Evolutionary conservation across 768 basidiomycete species (phyloP).

Genomic region (Pleurotus ostreatus): DNA sequence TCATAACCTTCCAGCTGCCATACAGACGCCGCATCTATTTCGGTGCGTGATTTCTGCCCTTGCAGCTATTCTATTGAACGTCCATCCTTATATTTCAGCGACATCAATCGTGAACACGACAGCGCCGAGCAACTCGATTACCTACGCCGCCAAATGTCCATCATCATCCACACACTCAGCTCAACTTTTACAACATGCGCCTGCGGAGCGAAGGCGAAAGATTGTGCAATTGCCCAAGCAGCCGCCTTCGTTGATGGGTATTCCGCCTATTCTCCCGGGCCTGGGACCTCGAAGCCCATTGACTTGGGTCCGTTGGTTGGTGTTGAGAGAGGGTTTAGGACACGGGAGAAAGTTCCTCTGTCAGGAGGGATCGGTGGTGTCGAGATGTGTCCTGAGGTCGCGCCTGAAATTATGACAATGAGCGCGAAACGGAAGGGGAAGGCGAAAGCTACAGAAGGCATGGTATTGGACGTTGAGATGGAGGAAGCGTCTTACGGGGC

Average conservation of each 20-base stretch:
- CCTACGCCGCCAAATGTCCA: slow-evolving; percentile 61
- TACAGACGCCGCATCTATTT: slow-evolving; percentile 53
- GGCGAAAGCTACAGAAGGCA: slow-evolving; percentile 14
- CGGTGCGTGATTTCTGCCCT: slow-evolving; percentile 39
- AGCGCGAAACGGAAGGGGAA: slow-evolving; percentile 24
- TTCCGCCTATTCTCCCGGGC: not conserved
- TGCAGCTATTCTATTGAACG: slow-evolving; percentile 6
- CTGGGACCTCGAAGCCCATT: not conserved
- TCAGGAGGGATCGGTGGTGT: slow-evolving; percentile 64
- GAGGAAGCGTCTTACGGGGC: not conserved
- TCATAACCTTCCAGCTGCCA: slow-evolving; percentile 68
- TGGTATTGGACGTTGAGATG: not conserved
- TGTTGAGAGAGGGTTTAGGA: slow-evolving; percentile 54
- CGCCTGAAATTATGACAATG: slow-evolving; percentile 9
- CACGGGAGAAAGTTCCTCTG: slow-evolving; percentile 49
- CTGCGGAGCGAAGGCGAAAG: slow-evolving; percentile 56
- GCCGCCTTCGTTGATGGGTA: slow-evolving; percentile 49
- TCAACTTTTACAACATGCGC: slow-evolving; percentile 75
- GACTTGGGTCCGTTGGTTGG: slow-evolving; percentile 69
- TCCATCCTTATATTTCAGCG: slow-evolving; percentile 2
- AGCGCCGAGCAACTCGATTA: slow-evolving; percentile 47
- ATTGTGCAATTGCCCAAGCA: slow-evolving; percentile 65
- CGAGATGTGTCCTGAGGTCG: slow-evolving; percentile 34
- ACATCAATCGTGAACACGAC: slow-evolving; percentile 7
- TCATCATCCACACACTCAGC: slow-evolving; percentile 64